phyloP scores from a whole-genome alignment of 1,284 basidiomycete species.

The Neonothopanus nambi region DNA sequence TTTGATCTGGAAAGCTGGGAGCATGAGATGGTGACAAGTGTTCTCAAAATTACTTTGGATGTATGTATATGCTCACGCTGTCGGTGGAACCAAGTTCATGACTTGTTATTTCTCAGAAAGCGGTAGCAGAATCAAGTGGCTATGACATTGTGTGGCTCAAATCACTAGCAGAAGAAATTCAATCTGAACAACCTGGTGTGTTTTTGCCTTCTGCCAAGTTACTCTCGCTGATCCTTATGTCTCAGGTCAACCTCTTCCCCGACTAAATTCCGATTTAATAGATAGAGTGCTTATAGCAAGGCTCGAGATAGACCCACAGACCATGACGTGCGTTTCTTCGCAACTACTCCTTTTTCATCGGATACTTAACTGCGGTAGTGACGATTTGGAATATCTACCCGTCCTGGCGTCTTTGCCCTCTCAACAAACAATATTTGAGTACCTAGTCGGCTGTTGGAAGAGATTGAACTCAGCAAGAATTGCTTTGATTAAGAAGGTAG shows the following conservation, averaged over 20 bases:
- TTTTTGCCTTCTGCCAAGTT: slow-evolving; percentile 15
- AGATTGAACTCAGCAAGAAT: slow-evolving; percentile 64
- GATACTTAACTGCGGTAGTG: slow-evolving; percentile 41
- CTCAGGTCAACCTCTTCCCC: slow-evolving; percentile 30
- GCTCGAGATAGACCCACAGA: slow-evolving; percentile 77
- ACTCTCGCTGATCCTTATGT: slow-evolving; percentile 7
- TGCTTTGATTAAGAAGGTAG: slow-evolving; percentile 62
- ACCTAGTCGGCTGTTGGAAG: slow-evolving; percentile 91
- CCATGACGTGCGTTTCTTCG: slow-evolving; percentile 63
- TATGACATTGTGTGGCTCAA: slow-evolving; percentile 87
- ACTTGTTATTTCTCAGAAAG: slow-evolving; percentile 45
- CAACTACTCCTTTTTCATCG: slow-evolving; percentile 4
- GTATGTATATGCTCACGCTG: slow-evolving; percentile 44
- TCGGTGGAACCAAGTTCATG: not conserved
- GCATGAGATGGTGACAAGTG: slow-evolving; percentile 60
- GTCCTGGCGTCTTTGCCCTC: slow-evolving; percentile 80
- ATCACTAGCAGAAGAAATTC: slow-evolving; percentile 69
- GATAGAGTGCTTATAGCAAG: slow-evolving; percentile 88
- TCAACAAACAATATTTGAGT: slow-evolving; percentile 87
- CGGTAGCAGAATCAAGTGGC: slow-evolving; percentile 66
- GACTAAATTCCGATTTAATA: slow-evolving; percentile 56
- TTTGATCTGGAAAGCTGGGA: slow-evolving; percentile 74
- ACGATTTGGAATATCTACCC: slow-evolving; percentile 79
- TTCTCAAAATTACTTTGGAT: slow-evolving; percentile 81
- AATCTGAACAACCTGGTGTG: slow-evolving; percentile 63